These are phyloP conservation scores for Podospora didyma DNA, from an alignment of 495 filamentous ascomycete species.

Conservation along the genomic window DNA sequence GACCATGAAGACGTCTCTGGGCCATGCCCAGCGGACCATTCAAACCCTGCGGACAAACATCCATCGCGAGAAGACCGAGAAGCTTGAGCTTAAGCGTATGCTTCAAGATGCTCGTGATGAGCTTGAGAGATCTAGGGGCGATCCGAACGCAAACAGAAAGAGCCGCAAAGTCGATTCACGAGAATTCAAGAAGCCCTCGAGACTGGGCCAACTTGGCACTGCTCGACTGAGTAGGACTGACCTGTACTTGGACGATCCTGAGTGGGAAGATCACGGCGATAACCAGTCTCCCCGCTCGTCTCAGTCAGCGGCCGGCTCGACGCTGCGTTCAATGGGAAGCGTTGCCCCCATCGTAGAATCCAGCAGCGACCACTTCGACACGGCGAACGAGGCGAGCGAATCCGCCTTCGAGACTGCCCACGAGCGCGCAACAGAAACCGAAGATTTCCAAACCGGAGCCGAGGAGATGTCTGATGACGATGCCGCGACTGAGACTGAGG, in stretches of 20 bases:
- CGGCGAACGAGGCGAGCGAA: slow-evolving; percentile 78
- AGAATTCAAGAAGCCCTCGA: slow-evolving; percentile 69
- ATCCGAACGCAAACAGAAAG: slow-evolving; percentile 39
- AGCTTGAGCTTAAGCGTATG: slow-evolving; percentile 91
- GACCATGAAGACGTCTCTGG: slow-evolving; percentile 86
- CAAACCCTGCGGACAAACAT: slow-evolving; percentile 91
- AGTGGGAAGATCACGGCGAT: slow-evolving; percentile 80
- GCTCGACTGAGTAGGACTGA: slow-evolving; percentile 72
- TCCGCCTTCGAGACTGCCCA: slow-evolving; percentile 84
- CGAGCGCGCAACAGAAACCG: slow-evolving; percentile 80
- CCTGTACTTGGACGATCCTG: slow-evolving; percentile 65
- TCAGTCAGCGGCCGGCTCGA: slow-evolving; percentile 6
- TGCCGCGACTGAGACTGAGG: slow-evolving; percentile 86
- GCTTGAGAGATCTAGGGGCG: slow-evolving; percentile 69
- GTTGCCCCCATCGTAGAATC: slow-evolving; percentile 27
- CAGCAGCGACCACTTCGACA: slow-evolving; percentile 69
- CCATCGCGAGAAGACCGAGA: slow-evolving; percentile 96
- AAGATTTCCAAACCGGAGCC: slow-evolving; percentile 87
- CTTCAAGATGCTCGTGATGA: slow-evolving; percentile 95
- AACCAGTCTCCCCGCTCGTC: slow-evolving; percentile 24
- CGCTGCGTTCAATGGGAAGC: slow-evolving; percentile 7
- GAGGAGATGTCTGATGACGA: slow-evolving; percentile 78
- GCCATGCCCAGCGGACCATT: slow-evolving; percentile 94
- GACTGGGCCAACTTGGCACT: slow-evolving; percentile 71
- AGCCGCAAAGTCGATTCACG: slow-evolving; percentile 66